Evolutionary conservation across 2,329 filamentous ascomycete species (phyloP), one percentile per base, ranked within the genome.

Genomic region (Colletotrichum eleusines): DNA sequence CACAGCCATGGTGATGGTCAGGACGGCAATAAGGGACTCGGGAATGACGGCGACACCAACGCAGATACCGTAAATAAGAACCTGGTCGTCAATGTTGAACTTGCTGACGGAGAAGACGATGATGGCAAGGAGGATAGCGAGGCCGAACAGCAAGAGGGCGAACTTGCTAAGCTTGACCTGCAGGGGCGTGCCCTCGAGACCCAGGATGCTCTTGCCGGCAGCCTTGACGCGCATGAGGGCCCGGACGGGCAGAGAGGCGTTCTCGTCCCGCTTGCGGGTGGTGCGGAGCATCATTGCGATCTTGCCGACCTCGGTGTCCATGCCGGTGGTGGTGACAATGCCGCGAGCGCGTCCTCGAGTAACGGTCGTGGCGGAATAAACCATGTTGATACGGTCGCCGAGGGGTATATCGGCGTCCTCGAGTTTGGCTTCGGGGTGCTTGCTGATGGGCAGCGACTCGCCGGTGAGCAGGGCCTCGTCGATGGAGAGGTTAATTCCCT

Each of bases 91-190:
- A 54, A 90, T 80, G 1, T 84, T 59, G 80, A 86, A 91, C 68
- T 81, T 81, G 77, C 85, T 88, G 72, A 84, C 88, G 7, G 84
- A 86, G 77, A 91, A 91, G 74, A 91, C 89, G 62, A 91, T 86
- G 69, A 91, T 77, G 60, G 86, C 88, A 42, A 91, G 83, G 3
- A 90, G 75, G 65, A 90, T 83, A 53, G 89, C 94, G 61, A 94
- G 87, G 57, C 86, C 90, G 77, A 97, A 97, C 2, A 97, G 88
- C 4, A 94, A 78, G 53, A 96, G 90, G 35, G 94, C 94, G 76
- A 97, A 91, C 80, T 95, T 94, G 82, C 92, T 94, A 62, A 97
- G 86, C 77, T 93, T 95, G 74, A 92, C 91, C 82, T 97, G 94
- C 55, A 97, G 84, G 0, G 94, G 94, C 1, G 94, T 97, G 60